Base-by-base conservation (phyloP, 306 rosid species). In the Carpinus viminea region DNA sequence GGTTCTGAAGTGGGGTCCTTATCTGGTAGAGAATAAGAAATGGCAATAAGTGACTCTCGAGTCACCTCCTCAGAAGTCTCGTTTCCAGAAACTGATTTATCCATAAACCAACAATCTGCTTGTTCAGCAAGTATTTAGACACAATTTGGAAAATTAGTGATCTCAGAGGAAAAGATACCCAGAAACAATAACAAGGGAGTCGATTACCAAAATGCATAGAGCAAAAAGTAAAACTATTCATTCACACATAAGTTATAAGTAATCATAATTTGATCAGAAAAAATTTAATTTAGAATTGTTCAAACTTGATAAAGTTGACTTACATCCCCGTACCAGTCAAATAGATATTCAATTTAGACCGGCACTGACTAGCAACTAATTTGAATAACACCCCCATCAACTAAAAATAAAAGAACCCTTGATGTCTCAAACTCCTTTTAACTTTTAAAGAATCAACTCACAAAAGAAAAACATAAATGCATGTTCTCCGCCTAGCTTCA, bases 31-130 rank as follows among this genome's bases (percentile, higher is more conserved):
- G 62, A 34, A 80, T 85, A 80, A 47, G 91, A 83, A 53, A 88
- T 85, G 79, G 86, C 74, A 45, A 88, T 88, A 20, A 88, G 89
- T 47, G 87, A 88, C 84, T 88, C 91, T 69, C 91, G 85, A 70
- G 91, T 80, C 87, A 78, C 84, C 81, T 88, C 91, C 51, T 88
- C 82, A 38, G 82, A 38, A 70, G 70, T 80, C 76, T 81, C 85
- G 62, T 80, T 73, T 45, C 78, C 83, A 55, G 70, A 77, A 75
- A 41, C 78, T 43, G 76, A 73, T 74, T 78, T 85, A 81, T 83
- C 91, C 91, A 88, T 88, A 83, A 66, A 85, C 83, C 79, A 82
- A 18, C 41, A 36, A 83, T 54, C 71, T 76, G 78, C 72, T 59
- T 77, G 66, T 53, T 76, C 87, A 72, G 84, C 62, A 68, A 51